Evolutionary conservation across 2,329 filamentous ascomycete genomes (phyloP).

Genomic region (Penicillium rolfsii): DNA sequence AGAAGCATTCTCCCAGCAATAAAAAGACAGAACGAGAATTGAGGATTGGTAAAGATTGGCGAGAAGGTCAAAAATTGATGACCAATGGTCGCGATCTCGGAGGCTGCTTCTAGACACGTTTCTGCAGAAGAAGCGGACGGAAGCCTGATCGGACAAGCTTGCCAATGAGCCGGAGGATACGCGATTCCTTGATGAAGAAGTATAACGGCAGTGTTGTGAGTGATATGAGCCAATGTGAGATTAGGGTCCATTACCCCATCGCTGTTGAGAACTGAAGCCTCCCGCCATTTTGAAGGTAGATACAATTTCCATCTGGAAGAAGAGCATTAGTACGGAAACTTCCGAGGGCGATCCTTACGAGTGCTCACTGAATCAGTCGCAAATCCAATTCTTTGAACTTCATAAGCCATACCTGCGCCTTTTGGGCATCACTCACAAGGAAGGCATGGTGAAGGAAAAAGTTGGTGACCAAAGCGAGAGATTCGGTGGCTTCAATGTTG

Average conservation of each 20-base stretch:
- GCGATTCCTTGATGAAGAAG: slow-evolving; percentile 55
- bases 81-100: slow-evolving; percentile 48
- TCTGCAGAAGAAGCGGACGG: slow-evolving; percentile 54
- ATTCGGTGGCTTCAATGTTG: slow-evolving; percentile 38
- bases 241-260: slow-evolving; percentile 52
- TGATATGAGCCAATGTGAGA: slow-evolving; percentile 54
- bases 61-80: slow-evolving; percentile 50
- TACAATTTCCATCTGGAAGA: slow-evolving; percentile 33
- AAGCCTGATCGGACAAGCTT: slow-evolving; percentile 39
- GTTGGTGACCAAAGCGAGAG: slow-evolving; percentile 39
- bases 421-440: slow-evolving; percentile 30
- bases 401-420: slow-evolving; percentile 41
- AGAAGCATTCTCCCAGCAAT: slow-evolving; percentile 49
- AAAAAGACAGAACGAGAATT: slow-evolving; percentile 54
- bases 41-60: slow-evolving; percentile 35
- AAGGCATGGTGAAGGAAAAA: slow-evolving; percentile 43
- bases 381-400: slow-evolving; percentile 34
- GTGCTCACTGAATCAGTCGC: slow-evolving; percentile 34
- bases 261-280: slow-evolving; percentile 41
- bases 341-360: background rate
- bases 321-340: background rate
- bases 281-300: slow-evolving; percentile 35
- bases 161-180: slow-evolving; percentile 38
- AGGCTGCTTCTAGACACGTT: slow-evolving; percentile 53
- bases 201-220: slow-evolving; percentile 56